phyloP scores from a whole-genome alignment of 352 stramenopile genomes.

The Globisporangium carolinianum region DNA sequence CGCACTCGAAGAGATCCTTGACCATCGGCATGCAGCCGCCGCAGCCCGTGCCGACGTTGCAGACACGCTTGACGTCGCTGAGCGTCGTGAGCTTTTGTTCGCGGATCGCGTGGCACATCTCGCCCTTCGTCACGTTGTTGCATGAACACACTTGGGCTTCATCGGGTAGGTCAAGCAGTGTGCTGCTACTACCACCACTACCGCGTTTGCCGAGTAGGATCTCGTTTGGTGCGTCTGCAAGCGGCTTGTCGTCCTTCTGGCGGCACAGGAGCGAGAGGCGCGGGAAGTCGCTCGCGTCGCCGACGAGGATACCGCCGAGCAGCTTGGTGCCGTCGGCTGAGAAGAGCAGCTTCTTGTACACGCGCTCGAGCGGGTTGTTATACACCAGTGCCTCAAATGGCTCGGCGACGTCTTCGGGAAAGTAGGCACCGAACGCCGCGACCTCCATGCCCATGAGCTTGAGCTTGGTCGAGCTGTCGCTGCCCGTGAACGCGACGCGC shows the following conservation, averaged over 20 bases:
- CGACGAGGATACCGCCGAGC: conserved; percentile 87
- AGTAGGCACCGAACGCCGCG: conserved; percentile 86
- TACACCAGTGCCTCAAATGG: conserved; percentile 71
- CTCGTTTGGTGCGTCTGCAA: conserved; percentile 40
- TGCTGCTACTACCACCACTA: conserved; percentile 21
- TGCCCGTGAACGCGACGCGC: conserved; percentile 62
- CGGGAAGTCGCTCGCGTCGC: conserved; percentile 88
- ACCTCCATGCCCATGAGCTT: conserved; percentile 94
- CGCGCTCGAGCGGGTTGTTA: conserved; percentile 84
- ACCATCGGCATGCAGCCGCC: conserved; percentile 89
- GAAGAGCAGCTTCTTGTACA: conserved; percentile 93
- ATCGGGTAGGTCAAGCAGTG: conserved; percentile 57
- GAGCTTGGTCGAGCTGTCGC: conserved; percentile 90
- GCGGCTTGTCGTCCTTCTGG: conserved; percentile 40
- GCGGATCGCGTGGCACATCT: conserved; percentile 66
- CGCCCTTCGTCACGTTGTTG: conserved; percentile 88
- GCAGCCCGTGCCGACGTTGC: conserved; percentile 85
- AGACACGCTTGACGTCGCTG: conserved; percentile 74
- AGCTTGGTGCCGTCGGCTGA: conserved; percentile 70
- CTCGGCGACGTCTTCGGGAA: conserved; percentile 68
- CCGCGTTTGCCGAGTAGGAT: conserved; percentile 52
- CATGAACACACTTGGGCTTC: conserved; percentile 89
- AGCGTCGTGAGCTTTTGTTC: conserved; percentile 73
- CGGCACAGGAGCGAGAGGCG: conserved; percentile 61
- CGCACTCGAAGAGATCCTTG: conserved; percentile 78